Conservation (phyloP, 805 yeast genomes). For the Hemisphaericaspora nanyangensis region DNA sequence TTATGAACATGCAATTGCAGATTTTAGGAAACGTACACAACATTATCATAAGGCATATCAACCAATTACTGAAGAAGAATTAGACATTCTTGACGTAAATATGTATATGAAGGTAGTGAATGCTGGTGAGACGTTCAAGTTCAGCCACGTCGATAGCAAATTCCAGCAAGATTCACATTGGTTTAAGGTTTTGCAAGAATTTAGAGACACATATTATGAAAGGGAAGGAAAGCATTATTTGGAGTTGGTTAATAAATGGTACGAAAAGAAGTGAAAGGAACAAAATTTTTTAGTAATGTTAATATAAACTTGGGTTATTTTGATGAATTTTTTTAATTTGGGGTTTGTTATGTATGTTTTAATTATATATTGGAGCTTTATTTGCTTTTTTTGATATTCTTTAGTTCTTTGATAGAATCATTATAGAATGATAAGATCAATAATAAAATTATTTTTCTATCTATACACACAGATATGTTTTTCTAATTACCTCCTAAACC, state of each 20-base stretch:
- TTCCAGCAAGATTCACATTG: conserved; percentile 5
- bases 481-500: conserved; percentile 15
- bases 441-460: too few relatives aligned
- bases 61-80: conserved; percentile 24
- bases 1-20: conserved; percentile 50
- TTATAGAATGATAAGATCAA: neutral
- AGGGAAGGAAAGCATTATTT: conserved; percentile 21
- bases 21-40: conserved; percentile 54
- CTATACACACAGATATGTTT: too few relatives aligned
- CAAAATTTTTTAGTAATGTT: too few relatives aligned
- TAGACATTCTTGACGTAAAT: conserved; percentile 15
- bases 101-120: conserved; percentile 23
- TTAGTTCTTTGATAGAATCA: neutral
- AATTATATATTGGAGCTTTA: too few relatives aligned
- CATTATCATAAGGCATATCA: conserved; percentile 43
- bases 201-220: conserved; percentile 14
- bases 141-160: conserved; percentile 9
- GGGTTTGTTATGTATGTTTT: too few relatives aligned
- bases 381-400: too few relatives aligned
- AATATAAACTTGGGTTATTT: too few relatives aligned
- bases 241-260: conserved; percentile 24
- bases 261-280: neutral
- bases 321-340: too few relatives aligned
- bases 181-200: conserved; percentile 5
- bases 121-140: conserved; percentile 23